Conservation (phyloP, 148 eudicot genomes). For the Fagopyrum esculentum region DNA sequence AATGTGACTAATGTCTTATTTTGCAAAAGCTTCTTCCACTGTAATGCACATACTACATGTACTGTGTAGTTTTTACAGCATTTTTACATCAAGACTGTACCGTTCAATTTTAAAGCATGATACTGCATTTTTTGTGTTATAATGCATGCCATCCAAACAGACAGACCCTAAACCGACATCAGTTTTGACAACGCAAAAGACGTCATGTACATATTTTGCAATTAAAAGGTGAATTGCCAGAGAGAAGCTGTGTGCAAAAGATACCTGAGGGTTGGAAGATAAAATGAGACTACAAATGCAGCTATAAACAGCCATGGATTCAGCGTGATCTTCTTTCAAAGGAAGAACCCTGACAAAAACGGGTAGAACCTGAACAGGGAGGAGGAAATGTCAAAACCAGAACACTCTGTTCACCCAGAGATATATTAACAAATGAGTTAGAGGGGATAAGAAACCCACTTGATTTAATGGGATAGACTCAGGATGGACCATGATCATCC, state of each 20-base stretch:
- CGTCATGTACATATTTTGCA: neutral
- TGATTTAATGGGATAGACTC: slow-evolving; percentile 80
- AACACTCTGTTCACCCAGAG: neutral
- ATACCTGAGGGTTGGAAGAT: slow-evolving; percentile 84
- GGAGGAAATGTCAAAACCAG: neutral
- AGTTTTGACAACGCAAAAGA: neutral
- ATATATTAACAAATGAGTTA: neutral
- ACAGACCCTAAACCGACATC: too few species aligned
- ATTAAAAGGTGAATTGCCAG: neutral
- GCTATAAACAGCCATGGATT: slow-evolving; percentile 76
- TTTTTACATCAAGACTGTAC: too few species aligned
- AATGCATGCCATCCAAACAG: too few species aligned
- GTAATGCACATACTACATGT: too few species aligned
- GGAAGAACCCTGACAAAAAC: slow-evolving; percentile 86
- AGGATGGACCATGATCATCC: slow-evolving; percentile 92
- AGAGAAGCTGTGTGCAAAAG: neutral
- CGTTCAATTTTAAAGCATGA: too few species aligned
- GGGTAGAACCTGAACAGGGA: slow-evolving; percentile 61
- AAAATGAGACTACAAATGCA: slow-evolving; percentile 83
- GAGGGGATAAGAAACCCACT: slow-evolving; percentile 28
- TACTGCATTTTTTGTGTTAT: too few species aligned
- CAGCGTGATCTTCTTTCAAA: slow-evolving; percentile 86
- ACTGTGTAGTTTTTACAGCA: too few species aligned
- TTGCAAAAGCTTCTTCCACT: too few species aligned
- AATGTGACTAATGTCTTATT: too few species aligned